phyloP scores from a whole-genome alignment of 805 yeast genomes.

The Metschnikowia santaceciliae region DNA sequence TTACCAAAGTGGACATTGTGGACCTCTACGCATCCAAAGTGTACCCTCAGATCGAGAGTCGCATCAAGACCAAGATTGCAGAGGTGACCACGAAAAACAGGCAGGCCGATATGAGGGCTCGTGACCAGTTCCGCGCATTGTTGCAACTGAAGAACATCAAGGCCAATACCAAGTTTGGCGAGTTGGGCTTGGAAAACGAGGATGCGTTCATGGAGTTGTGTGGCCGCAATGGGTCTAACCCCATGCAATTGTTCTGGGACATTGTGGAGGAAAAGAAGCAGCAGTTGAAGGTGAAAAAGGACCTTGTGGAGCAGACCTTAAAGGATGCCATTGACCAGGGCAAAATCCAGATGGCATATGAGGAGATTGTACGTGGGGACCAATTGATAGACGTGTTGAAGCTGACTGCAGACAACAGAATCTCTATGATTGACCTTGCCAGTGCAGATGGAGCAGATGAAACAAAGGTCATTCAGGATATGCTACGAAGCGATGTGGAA shows the following conservation, averaged over 20 bases:
- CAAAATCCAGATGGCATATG: slow-evolving; percentile 15
- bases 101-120: slow-evolving; percentile 58
- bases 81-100: slow-evolving; percentile 38
- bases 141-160: slow-evolving; percentile 37
- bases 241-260: slow-evolving; percentile 76
- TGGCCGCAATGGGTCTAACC: slow-evolving; percentile 75
- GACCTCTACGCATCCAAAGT: slow-evolving; percentile 43
- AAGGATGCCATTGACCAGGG: slow-evolving; percentile 23
- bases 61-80: slow-evolving; percentile 21
- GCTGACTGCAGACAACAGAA: slow-evolving; percentile 27
- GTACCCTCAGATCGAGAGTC: slow-evolving; percentile 24
- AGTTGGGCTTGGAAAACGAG: slow-evolving; percentile 52
- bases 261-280: slow-evolving; percentile 58
- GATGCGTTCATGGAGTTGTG: slow-evolving; percentile 55
- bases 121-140: slow-evolving; percentile 54
- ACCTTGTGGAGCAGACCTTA: slow-evolving; percentile 51
- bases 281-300: slow-evolving; percentile 53
- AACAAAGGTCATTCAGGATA: slow-evolving; percentile 25
- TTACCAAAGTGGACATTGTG: slow-evolving; percentile 60
- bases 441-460: slow-evolving; percentile 20
- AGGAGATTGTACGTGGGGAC: slow-evolving; percentile 15
- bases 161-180: slow-evolving; percentile 58
- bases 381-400: slow-evolving; percentile 18
- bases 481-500: slow-evolving; percentile 23
- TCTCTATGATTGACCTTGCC: slow-evolving; percentile 21